Evolutionary conservation across 768 basidiomycete species (phyloP).

Genomic region (Hygrocybe punicea): DNA sequence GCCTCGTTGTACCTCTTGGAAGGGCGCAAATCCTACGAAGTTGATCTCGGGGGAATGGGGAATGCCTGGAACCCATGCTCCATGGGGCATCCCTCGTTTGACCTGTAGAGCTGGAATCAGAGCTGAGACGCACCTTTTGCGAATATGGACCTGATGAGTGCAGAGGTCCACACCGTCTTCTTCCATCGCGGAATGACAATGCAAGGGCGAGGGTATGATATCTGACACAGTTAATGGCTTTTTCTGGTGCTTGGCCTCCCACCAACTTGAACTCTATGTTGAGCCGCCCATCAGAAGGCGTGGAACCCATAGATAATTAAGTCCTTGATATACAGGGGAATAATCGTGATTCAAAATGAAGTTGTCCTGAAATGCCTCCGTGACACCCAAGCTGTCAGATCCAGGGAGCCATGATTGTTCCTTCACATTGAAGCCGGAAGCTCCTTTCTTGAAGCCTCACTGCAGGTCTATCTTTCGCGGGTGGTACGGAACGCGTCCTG

Average conservation of each 20-base stretch:
- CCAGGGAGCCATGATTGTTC: too few species aligned
- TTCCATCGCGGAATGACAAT: constrained; percentile 43
- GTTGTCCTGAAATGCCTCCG: too few species aligned
- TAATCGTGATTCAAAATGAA: too few species aligned
- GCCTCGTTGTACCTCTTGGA: constrained; percentile 72
- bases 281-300: constrained; percentile 61
- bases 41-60: constrained; percentile 54
- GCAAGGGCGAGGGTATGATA: constrained; percentile 65
- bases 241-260: constrained; percentile 22
- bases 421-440: constrained; percentile 32
- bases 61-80: constrained; percentile 28
- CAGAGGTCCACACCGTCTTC: constrained; percentile 53
- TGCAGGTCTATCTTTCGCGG: constrained; percentile 65
- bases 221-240: constrained; percentile 62
- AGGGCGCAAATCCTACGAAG: constrained; percentile 71
- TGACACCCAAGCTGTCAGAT: too few species aligned
- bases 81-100: constrained; percentile 21
- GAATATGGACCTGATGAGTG: constrained; percentile 57
- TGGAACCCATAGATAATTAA: constrained; percentile 36
- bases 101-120: constrained; percentile 43
- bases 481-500: constrained; percentile 78
- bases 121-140: constrained; percentile 41
- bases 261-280: constrained; percentile 72
- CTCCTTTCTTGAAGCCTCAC: constrained; percentile 40
- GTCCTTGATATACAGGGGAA: constrained; percentile 17